phyloP scores from a whole-genome alignment of 352 stramenopile species.

The Phytophthora litchii region DNA sequence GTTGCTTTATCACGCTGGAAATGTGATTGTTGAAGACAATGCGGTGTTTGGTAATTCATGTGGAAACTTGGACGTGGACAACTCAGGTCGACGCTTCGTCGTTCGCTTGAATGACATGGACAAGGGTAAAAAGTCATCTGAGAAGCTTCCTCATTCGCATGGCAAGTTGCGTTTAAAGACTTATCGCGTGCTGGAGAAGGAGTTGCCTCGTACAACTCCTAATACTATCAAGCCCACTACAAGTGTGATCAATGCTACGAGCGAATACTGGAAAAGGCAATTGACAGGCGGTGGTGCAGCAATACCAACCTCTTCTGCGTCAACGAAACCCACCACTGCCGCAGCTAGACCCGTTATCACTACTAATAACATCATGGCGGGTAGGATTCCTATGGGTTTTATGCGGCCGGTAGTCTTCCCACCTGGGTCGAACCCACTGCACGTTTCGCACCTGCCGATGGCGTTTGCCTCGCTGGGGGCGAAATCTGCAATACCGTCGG shows the following conservation, averaged over 20 bases:
- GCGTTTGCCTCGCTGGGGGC: slow-evolving; percentile 33
- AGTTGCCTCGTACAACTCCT: slow-evolving; percentile 10
- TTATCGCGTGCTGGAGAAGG: slow-evolving; percentile 37
- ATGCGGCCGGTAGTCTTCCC: slow-evolving; percentile 33
- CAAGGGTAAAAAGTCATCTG: slow-evolving; percentile 50
- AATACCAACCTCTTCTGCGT: background rate
- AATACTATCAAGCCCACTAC: slow-evolving; percentile 1
- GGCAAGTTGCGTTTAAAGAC: slow-evolving; percentile 52
- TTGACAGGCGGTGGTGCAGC: background rate
- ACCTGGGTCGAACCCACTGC: slow-evolving; percentile 25
- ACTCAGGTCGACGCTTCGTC: slow-evolving; percentile 76
- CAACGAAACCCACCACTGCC: background rate
- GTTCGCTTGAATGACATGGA: slow-evolving; percentile 81
- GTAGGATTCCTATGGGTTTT: slow-evolving; percentile 34
- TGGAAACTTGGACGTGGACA: slow-evolving; percentile 77
- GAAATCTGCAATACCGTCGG: slow-evolving; percentile 27
- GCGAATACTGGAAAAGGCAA: slow-evolving; percentile 31
- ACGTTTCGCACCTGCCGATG: slow-evolving; percentile 30
- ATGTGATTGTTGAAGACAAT: slow-evolving; percentile 83
- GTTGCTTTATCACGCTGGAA: slow-evolving; percentile 68
- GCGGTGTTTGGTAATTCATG: slow-evolving; percentile 65
- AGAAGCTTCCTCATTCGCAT: slow-evolving; percentile 63
- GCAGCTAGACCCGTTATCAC: slow-evolving; percentile 9
- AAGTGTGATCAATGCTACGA: slow-evolving; percentile 1
- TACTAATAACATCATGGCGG: slow-evolving; percentile 23